Evolutionary conservation across 106 monocot genomes (phyloP).

Genomic region (Chionographis japonica): DNA sequence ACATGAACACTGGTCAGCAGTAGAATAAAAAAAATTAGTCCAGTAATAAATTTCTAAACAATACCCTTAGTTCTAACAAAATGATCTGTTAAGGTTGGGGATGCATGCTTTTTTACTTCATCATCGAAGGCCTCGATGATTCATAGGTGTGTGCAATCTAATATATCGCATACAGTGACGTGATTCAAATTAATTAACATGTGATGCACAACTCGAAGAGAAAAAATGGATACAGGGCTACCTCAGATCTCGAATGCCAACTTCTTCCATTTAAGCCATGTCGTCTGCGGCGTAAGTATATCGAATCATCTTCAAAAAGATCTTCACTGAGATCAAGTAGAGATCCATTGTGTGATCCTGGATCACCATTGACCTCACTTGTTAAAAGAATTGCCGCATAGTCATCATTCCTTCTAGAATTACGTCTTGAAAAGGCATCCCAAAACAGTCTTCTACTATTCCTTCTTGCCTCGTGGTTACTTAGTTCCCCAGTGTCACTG

Average conservation of each 20-base stretch:
- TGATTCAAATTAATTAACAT: constrained; percentile 10
- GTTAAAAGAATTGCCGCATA: constrained; percentile 19
- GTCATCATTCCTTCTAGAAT: constrained; percentile 31
- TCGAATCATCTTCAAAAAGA: constrained; percentile 37
- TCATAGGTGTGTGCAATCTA: background rate
- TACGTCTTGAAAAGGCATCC: constrained; percentile 68
- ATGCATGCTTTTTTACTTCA: too few relatives aligned
- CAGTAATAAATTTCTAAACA: too few relatives aligned
- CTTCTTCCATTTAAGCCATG: constrained; percentile 33
- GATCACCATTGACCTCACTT: constrained; percentile 27
- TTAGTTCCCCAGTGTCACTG: constrained; percentile 17
- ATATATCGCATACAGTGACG: background rate
- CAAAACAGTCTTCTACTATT: constrained; percentile 60
- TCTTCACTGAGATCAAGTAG: constrained; percentile 48
- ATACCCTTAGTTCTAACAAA: too few relatives aligned
- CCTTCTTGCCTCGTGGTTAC: constrained; percentile 31
- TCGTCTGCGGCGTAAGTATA: constrained; percentile 27
- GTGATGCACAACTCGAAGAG: constrained; percentile 17
- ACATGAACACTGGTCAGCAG: too few relatives aligned
- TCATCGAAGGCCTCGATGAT: background rate
- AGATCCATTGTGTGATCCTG: constrained; percentile 50
- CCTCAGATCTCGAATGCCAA: constrained; percentile 66
- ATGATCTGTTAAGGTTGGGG: too few relatives aligned
- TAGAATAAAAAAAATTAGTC: too few relatives aligned
- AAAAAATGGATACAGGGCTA: constrained; percentile 32